Conservation (phyloP, 768 basidiomycete genomes). For the Lactarius trivialis region DNA sequence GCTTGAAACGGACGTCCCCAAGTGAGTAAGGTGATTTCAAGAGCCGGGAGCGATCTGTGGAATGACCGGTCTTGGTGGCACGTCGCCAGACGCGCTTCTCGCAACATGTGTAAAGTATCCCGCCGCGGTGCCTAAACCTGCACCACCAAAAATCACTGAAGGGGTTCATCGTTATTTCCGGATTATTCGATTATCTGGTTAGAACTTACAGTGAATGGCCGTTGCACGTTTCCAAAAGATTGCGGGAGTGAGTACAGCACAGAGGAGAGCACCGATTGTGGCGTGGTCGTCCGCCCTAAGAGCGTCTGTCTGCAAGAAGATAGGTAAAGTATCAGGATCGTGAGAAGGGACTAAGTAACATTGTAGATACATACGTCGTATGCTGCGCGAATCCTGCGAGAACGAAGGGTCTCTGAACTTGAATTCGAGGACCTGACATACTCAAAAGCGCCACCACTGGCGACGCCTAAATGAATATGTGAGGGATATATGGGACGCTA, state of each 20-base stretch:
- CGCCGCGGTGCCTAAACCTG: slow-evolving; percentile 55
- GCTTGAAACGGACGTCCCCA: neutral
- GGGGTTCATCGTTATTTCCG: neutral
- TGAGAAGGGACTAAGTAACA: neutral
- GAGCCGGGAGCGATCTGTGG: slow-evolving; percentile 28
- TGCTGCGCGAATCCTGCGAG: slow-evolving; percentile 42
- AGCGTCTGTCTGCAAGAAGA: slow-evolving; percentile 41
- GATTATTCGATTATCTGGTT: neutral
- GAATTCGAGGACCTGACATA: slow-evolving; percentile 55
- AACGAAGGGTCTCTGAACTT: slow-evolving; percentile 42
- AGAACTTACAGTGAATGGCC: slow-evolving; percentile 48
- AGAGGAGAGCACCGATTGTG: slow-evolving; percentile 63
- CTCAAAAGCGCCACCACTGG: slow-evolving; percentile 48
- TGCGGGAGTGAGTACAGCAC: slow-evolving; percentile 58
- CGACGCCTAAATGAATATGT: slow-evolving; percentile 36
- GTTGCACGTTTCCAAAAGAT: slow-evolving; percentile 66
- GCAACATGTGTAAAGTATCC: slow-evolving; percentile 55
- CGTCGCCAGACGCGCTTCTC: slow-evolving; percentile 49
- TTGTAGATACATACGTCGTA: slow-evolving; percentile 47
- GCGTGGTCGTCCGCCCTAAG: slow-evolving; percentile 68
- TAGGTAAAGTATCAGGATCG: neutral
- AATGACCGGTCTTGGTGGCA: slow-evolving; percentile 35
- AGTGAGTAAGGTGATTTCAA: neutral
- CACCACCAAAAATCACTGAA: slow-evolving; percentile 65
- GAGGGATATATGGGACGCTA: neutral